Evolutionary conservation across 164 flowering plant genomes (phyloP), one percentile per base, ranked within the genome.

Genomic region (Annona cherimola): DNA sequence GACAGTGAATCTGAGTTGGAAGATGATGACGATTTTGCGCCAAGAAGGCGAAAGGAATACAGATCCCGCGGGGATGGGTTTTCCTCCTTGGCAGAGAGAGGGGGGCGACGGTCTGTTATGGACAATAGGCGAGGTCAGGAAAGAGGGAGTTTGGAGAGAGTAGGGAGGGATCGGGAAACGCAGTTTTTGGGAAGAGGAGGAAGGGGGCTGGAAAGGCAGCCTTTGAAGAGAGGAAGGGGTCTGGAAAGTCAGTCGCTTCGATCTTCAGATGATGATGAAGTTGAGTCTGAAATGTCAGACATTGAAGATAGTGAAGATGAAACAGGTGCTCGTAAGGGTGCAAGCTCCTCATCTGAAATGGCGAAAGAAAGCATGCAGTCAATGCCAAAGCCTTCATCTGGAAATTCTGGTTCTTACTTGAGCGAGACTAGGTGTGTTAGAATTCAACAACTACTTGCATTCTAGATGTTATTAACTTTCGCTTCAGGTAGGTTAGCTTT

Each of bases 371-470:
- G 16, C 2, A 12, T 42, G 7, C 72, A 61, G 64, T 16, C 35
- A 45, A 39, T 40, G 4, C 70, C 83, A 26, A 74, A 64, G 46
- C 76, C 61, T 68, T 84, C 87, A 16, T 61, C 76, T 3, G 86
- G 74, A 40, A 63, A 70, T 35, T 74, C 80, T 71, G 94, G 79
- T 14, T 87, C 97, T 66, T 86, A 89, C 81, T 82, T 92, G 44
- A 89, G 91, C 78, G 85, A 90, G 74, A 86, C 86, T 26, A 89
- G 97, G 98, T 89, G 70, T 64, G 67, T 4, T 40, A 16, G 9
- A 50, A 16, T 50, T 50, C 9, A 50, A 50, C 14, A 16, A 50
- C 14, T 50, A 50, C 35, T 50, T 50, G 57, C 14, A 50, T 50
- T 50, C 11, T 50, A 50, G 57, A 50, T 26, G 14, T 50, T 16